Conservation (phyloP, 108 stramenopile species). For the Pseudonitzschia pungens region DNA sequence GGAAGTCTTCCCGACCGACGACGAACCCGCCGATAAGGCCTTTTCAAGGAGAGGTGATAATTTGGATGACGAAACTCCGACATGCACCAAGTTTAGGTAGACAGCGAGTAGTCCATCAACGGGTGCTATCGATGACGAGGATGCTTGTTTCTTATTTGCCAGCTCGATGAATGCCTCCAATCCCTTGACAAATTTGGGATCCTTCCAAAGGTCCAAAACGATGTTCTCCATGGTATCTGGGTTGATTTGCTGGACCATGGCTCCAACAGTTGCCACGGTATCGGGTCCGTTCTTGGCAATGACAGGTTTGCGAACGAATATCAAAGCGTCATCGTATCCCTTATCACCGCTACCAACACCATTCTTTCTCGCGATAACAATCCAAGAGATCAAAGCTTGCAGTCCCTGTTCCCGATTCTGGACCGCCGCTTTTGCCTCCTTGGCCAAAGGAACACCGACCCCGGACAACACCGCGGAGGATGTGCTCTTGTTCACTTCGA, state of each 20-base stretch:
- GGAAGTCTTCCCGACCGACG: constrained; percentile 45
- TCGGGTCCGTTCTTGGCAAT: constrained; percentile 51
- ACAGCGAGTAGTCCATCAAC: constrained; percentile 66
- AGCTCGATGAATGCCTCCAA: constrained; percentile 57
- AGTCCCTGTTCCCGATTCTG: constrained; percentile 44
- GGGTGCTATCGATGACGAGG: constrained; percentile 55
- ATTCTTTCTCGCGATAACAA: constrained; percentile 44
- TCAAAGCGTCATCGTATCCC: constrained; percentile 49
- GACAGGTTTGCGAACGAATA: constrained; percentile 52
- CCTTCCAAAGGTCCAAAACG: constrained; percentile 51
- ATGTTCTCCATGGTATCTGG: constrained; percentile 47
- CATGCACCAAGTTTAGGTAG: constrained; percentile 49
- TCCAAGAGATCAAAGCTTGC: constrained; percentile 59
- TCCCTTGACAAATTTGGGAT: constrained; percentile 40
- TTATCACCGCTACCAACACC: constrained; percentile 4
- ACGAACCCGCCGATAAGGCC: constrained; percentile 49
- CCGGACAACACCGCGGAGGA: constrained; percentile 20
- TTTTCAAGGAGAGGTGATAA: constrained; percentile 47
- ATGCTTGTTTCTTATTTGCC: constrained; percentile 61
- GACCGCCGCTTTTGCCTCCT: constrained; percentile 53
- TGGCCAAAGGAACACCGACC: constrained; percentile 30
- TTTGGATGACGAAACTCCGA: constrained; percentile 29
- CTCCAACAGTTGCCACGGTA: constrained; percentile 20
- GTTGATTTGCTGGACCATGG: constrained; percentile 29
- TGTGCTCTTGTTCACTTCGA: background rate